Evolutionary conservation across 2,329 filamentous ascomycete genomes (phyloP).

Genomic region (Ophiostoma pallidulum): DNA sequence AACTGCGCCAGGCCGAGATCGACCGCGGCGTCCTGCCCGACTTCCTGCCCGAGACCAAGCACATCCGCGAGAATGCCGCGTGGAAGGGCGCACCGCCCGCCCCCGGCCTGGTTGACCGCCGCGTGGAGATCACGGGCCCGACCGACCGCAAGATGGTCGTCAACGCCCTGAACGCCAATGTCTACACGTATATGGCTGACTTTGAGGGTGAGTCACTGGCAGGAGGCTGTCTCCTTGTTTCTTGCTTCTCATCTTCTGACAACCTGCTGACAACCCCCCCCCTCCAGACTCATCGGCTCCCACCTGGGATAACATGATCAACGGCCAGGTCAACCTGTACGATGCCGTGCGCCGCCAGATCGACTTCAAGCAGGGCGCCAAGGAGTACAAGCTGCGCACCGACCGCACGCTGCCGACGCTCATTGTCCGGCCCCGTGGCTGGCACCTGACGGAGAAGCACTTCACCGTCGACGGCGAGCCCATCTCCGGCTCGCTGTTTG

Average conservation of each 20-base stretch:
- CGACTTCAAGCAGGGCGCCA: constrained; percentile 90
- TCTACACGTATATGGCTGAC: constrained; percentile 99
- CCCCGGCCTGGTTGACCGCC: constrained; percentile 82
- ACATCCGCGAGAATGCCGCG: constrained; percentile 86
- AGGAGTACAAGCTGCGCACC: constrained; percentile 95
- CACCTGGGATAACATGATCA: constrained; percentile 99
- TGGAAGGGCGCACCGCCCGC: constrained; percentile 91
- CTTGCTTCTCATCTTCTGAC: neutral
- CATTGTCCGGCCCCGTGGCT: constrained; percentile 89
- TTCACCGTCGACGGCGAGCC: constrained; percentile 91
- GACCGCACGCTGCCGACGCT: constrained; percentile 79
- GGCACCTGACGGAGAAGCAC: constrained; percentile 98
- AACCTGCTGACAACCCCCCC: constrained; percentile 2
- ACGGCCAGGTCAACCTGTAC: constrained; percentile 94
- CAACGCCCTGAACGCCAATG: constrained; percentile 89
- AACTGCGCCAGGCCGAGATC: constrained; percentile 81
- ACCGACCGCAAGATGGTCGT: constrained; percentile 99
- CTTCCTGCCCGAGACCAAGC: constrained; percentile 90
- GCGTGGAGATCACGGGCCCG: constrained; percentile 94
- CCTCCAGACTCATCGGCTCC: constrained; percentile 91
- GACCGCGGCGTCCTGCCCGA: constrained; percentile 83
- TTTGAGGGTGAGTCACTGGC: constrained; percentile 88
- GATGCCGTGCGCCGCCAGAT: constrained; percentile 89
- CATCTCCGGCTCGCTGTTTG: constrained; percentile 85
- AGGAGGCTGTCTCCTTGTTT: too few species aligned